These are phyloP conservation scores for Fusarium vanettenii DNA, from an alignment of 2,329 filamentous ascomycete genomes.

Conservation along the genomic window DNA sequence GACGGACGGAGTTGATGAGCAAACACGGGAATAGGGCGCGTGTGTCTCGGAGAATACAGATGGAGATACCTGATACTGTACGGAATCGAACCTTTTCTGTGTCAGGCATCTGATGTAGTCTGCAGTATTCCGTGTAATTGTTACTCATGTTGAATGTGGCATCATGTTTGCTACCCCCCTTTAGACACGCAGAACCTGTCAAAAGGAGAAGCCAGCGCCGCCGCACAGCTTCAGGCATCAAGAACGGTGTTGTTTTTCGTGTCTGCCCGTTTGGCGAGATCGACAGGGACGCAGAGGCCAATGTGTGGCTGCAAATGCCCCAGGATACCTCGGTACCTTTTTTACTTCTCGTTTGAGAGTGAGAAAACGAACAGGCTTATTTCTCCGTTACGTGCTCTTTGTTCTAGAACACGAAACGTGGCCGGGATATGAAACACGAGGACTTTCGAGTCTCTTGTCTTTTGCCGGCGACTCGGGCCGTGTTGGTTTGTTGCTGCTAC, in stretches of 20 bases:
- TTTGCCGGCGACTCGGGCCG: neutral
- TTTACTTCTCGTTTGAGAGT: neutral
- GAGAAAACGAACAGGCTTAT: neutral
- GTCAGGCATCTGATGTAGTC: neutral
- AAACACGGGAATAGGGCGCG: conserved; percentile 14
- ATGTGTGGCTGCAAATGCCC: conserved; percentile 17
- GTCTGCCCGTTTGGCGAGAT: neutral
- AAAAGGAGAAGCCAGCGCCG: neutral
- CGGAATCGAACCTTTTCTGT: neutral
- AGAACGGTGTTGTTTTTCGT: conserved; percentile 5
- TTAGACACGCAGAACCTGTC: neutral
- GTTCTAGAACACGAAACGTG: neutral
- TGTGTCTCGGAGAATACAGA: conserved; percentile 26
- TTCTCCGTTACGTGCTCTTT: neutral
- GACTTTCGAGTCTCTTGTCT: neutral
- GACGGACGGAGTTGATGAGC: neutral
- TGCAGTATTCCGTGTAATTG: neutral
- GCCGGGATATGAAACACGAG: conserved; percentile 24
- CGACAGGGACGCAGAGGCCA: neutral
- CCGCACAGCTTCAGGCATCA: neutral
- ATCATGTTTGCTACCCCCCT: neutral
- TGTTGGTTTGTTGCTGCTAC: neutral
- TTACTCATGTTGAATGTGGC: neutral
- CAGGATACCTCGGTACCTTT: conserved; percentile 15
- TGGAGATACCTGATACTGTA: neutral